These are phyloP conservation scores for Apiosordaria backusii DNA, from an alignment of 495 filamentous ascomycete species.

Conservation along the genomic window DNA sequence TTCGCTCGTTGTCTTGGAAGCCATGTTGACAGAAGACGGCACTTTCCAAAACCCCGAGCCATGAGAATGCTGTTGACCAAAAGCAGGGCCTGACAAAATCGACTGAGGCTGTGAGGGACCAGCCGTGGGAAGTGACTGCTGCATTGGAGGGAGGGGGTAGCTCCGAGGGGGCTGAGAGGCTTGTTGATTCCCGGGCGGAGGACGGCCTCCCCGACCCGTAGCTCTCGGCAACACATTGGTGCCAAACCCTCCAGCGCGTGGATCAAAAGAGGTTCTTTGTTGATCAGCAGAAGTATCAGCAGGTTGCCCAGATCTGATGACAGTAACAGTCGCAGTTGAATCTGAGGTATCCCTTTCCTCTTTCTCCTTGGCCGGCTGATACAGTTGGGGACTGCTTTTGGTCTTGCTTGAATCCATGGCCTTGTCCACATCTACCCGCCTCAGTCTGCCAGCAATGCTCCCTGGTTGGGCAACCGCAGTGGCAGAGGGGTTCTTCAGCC, in stretches of 20 bases:
- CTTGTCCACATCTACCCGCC: slow-evolving; percentile 17
- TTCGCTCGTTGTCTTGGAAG: slow-evolving; percentile 1
- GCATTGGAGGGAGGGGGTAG: neutral
- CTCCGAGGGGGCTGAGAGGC: neutral
- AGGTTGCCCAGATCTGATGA: neutral
- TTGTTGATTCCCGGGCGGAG: neutral
- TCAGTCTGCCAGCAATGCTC: slow-evolving; percentile 24
- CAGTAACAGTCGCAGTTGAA: neutral
- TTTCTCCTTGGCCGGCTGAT: neutral
- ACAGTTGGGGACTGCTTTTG: neutral
- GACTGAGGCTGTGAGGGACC: too few species aligned
- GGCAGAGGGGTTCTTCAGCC: slow-evolving; percentile 32
- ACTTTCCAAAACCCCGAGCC: neutral
- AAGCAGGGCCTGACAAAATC: too few species aligned
- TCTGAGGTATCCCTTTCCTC: neutral
- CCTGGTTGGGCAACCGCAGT: slow-evolving; percentile 30
- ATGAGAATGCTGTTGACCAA: neutral
- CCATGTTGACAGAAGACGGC: neutral
- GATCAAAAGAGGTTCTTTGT: neutral
- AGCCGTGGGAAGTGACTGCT: neutral
- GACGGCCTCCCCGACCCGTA: too few species aligned
- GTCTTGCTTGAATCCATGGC: neutral
- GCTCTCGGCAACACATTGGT: too few species aligned
- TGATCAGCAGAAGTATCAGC: neutral
- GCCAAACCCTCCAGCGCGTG: neutral